A percentile compares a stretch with the other conserved stretches of the same genome.
Conservation (phyloP, 106 monocot genomes). For the Vanilla planifolia region DNA sequence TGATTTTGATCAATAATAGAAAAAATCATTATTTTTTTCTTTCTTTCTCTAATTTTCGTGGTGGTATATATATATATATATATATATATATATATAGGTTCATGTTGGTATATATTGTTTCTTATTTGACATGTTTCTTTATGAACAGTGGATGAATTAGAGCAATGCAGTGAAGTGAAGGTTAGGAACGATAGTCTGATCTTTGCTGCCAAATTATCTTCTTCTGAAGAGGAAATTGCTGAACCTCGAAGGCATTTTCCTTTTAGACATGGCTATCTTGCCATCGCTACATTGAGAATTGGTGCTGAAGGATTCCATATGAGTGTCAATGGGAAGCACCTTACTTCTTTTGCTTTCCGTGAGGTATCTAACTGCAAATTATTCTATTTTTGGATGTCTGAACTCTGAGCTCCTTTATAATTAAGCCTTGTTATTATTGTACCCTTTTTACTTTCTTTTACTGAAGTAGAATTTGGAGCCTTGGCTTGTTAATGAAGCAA, state of each 20-base stretch:
- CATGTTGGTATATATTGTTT: too few species aligned
- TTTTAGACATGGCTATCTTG: conserved; percentile 70
- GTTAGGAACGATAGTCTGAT: conserved; percentile 40
- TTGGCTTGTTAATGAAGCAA: conserved; percentile 84
- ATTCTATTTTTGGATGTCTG: not conserved
- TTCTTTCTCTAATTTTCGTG: too few species aligned
- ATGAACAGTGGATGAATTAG: conserved; percentile 73
- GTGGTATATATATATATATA: too few species aligned
- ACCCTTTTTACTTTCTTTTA: not conserved
- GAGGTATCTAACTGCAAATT: conserved; percentile 43
- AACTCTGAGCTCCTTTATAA: conserved; percentile 4
- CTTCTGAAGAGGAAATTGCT: conserved; percentile 5
- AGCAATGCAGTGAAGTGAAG: conserved; percentile 57
- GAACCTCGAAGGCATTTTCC: conserved; percentile 62
- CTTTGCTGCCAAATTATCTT: conserved; percentile 14
- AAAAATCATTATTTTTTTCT: too few species aligned
- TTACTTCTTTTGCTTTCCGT: conserved; percentile 87
- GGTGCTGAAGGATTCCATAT: conserved; percentile 86
- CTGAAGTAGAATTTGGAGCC: conserved; percentile 70
- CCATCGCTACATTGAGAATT: conserved; percentile 70
- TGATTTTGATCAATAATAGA: too few species aligned
- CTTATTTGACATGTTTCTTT: conserved; percentile 8
- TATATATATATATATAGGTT: too few species aligned
- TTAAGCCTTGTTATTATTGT: conserved; percentile 6
- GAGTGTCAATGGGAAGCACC: conserved; percentile 92